Evolutionary conservation across 1,139 yeast species (phyloP), one percentile per base, ranked within the genome.

Genomic region (Barnettozyma hawaiiensis): DNA sequence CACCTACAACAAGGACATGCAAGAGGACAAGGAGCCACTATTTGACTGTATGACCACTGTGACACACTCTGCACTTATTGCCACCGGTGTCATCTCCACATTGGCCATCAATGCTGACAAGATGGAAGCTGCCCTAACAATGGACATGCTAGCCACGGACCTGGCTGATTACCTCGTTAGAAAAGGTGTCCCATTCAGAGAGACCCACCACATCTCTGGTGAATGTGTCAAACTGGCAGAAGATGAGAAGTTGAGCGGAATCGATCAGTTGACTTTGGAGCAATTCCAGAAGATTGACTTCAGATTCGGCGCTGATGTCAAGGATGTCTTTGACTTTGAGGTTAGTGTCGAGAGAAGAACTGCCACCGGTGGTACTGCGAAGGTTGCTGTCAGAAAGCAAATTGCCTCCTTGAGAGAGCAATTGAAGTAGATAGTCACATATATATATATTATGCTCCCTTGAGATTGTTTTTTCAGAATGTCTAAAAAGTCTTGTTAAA

Each of bases 121-220:
- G 54, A 92, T 92, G 98, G 75, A 73, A 55, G 79, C 75, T 35
- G 94, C 97, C 1, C 75, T 92, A 58, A 90, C 97, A 27, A 90
- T 90, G 96, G 98, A 94, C 65, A 94, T 92, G 98, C 76, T 92
- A 58, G 98, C 98, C 15, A 92, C 99, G 20, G 99, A 92, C 63
- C 75, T 92, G 57, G 99, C 99, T 34, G 99, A 92, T 65, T 92
- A 92, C 66, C 75, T 92, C 54, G 99, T 92, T 44, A 81, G 97
- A 70, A 89, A 84, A 65, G 98, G 98, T 44, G 98, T 92, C 51
- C 98, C 98, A 46, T 92, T 92, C 71, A 86, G 99, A 71, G 97
- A 92, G 69, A 92, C 98, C 2, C 99, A 92, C 65, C 97, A 92
- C 64, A 90, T 92, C 49, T 87, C 97, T 6, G 99, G 99, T 44